phyloP scores from a whole-genome alignment of 352 stramenopile species.

The Aphanomyces astaci region DNA sequence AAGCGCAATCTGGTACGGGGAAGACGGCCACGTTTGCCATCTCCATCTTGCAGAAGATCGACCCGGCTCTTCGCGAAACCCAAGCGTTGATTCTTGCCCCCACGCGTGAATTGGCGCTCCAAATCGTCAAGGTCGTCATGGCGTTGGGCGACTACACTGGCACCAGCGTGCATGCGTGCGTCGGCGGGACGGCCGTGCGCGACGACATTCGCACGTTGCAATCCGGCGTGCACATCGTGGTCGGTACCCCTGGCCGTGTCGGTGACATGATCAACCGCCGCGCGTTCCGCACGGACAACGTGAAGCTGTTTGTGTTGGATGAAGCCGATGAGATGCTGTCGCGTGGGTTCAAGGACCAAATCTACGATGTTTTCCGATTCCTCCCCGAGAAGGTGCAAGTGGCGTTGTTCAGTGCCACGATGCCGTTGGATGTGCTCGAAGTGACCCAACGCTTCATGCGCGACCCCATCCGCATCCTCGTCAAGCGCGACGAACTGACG shows the following conservation, averaged over 20 bases:
- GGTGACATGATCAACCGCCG: conserved; percentile 99
- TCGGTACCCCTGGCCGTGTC: conserved; percentile 97
- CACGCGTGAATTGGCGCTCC: conserved; percentile 98
- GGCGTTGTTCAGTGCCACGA: conserved; percentile 98
- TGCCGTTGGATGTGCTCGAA: conserved; percentile 98
- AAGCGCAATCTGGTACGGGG: conserved; percentile 98
- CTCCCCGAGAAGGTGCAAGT: conserved; percentile 97
- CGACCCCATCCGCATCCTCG: conserved; percentile 97
- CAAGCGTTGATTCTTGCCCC: conserved; percentile 98
- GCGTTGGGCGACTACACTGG: conserved; percentile 94
- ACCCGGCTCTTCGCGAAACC: conserved; percentile 92
- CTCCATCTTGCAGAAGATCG: conserved; percentile 97
- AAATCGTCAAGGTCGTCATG: conserved; percentile 98
- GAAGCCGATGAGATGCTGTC: conserved; percentile 99
- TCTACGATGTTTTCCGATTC: conserved; percentile 99
- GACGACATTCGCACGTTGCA: conserved; percentile 98
- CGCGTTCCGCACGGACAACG: conserved; percentile 89
- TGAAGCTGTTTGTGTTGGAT: conserved; percentile 98
- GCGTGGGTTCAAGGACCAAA: conserved; percentile 99
- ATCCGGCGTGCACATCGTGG: conserved; percentile 96
- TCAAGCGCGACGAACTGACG: conserved; percentile 99
- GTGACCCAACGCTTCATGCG: conserved; percentile 98
- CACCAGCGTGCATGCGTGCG: conserved; percentile 95
- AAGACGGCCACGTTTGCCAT: conserved; percentile 99
- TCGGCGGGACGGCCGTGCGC: conserved; percentile 96